Conservation (phyloP, 2,329 filamentous ascomycete genomes). For the Neofusicoccum cordaticola region DNA sequence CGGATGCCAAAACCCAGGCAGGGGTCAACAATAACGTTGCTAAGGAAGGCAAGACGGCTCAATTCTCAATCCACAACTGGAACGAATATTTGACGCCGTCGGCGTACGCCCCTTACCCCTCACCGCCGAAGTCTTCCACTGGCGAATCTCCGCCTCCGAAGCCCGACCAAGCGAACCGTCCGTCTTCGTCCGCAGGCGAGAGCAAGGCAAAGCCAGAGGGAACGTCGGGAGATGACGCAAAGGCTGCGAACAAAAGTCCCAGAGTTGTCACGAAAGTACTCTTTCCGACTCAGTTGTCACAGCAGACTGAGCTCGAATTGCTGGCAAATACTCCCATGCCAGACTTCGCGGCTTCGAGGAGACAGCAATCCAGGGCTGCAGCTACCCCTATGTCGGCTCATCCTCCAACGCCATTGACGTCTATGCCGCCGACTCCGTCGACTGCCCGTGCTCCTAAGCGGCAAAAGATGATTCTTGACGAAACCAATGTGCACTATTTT, state of each 20-base stretch:
- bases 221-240: not conserved
- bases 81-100: conserved; percentile 89
- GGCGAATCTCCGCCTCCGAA: conserved; percentile 21
- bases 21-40: conserved; percentile 43
- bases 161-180: conserved; percentile 24
- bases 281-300: conserved; percentile 74
- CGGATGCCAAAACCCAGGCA: conserved; percentile 57
- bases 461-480: conserved; percentile 73
- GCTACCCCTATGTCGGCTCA: conserved; percentile 50
- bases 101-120: conserved; percentile 71
- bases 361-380: conserved; percentile 47
- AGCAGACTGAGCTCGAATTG: conserved; percentile 72
- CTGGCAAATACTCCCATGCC: conserved; percentile 66
- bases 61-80: conserved; percentile 89
- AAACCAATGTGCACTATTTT: conserved; percentile 67
- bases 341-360: conserved; percentile 49
- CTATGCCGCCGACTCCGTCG: conserved; percentile 54
- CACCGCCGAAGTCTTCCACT: conserved; percentile 21
- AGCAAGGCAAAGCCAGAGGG: conserved; percentile 20
- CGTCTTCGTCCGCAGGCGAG: conserved; percentile 23
- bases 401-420: conserved; percentile 63
- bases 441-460: conserved; percentile 62
- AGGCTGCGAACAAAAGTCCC: conserved; percentile 46
- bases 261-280: conserved; percentile 66
- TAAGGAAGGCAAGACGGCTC: conserved; percentile 58